Base-by-base conservation (phyloP, 176 grass and related monocot species). In the Musa acuminata region DNA sequence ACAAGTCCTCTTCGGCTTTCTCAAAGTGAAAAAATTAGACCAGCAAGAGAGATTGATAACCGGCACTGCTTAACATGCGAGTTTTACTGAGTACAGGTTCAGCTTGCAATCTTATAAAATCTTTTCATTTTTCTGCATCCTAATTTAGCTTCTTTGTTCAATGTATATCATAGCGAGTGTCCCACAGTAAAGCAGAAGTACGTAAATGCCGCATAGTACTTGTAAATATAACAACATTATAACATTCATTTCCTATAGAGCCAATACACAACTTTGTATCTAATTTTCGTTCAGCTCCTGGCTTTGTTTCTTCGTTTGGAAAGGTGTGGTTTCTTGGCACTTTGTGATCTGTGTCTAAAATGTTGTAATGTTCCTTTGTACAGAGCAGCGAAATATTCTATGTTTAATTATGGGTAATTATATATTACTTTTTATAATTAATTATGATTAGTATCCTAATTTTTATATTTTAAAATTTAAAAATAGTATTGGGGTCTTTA, bases 21-120 rank as follows among this genome's bases (percentile, higher is more conserved):
- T 99, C 74, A 99, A 94, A 84, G 88, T 98, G 53, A 99, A 91
- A 76, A 99, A 89, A 63, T 73, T 99, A 51, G 95, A 99, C 76
- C 84, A 74, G 72, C 88, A 87, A 67, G 90, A 99, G 84, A 94
- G 84, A 86, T 71, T 98, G 69, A 94, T 99, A 81, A 99, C 95
- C 1, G 95, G 95, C 57, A 94, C 90, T 63, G 95, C 88, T 35
- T 99, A 74, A 89, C 43, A 26, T 35, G n/a, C 13, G 60, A 27
- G 12, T 67, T 67, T 67, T 35, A 35, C 1, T 27, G 25, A 13
- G 11, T 8, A 35, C 64, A 16, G n/a, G 64, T 35, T 67, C 13
- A 20, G 11, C 1, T 69, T 10, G 8, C 27, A 50, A 8, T 17
- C 13, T 60, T 6, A 43, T 6, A 43, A 12, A 43, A 43, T 49